These are phyloP conservation scores for Silene conica DNA, from an alignment of 148 eudicot species.

Conservation along the genomic window DNA sequence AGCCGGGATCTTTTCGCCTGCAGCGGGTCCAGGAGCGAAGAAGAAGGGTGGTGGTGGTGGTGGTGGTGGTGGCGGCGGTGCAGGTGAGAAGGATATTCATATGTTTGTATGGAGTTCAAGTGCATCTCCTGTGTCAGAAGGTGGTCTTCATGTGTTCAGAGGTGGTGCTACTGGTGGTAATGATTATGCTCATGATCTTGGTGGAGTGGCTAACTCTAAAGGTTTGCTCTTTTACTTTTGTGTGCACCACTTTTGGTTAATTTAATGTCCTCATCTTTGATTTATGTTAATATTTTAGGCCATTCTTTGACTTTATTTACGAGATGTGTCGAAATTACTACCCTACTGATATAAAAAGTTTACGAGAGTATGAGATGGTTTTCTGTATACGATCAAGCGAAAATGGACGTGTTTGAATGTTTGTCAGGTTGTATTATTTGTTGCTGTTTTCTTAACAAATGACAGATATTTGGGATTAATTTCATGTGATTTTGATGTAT, in stretches of 20 bases:
- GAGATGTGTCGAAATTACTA: no score
- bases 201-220: slow-evolving; percentile 58
- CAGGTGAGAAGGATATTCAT: slow-evolving; percentile 58
- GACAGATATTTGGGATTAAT: background rate
- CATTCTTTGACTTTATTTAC: no score
- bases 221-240: slow-evolving; percentile 31
- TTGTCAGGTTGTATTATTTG: background rate
- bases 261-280: background rate
- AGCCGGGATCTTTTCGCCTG: slow-evolving; percentile 71
- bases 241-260: background rate
- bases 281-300: no score
- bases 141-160: slow-evolving; percentile 82
- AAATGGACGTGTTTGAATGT: no score
- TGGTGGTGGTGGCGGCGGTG: slow-evolving; percentile 34
- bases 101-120: slow-evolving; percentile 30
- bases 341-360: no score
- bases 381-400: no score
- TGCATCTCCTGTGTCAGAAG: slow-evolving; percentile 38
- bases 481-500: slow-evolving; percentile 13
- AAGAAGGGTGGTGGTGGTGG: slow-evolving; percentile 27
- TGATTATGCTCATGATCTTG: slow-evolving; percentile 54
- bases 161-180: slow-evolving; percentile 35
- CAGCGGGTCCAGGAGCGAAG: slow-evolving; percentile 33
- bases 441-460: background rate
- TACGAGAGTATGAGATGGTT: no score